Evolutionary conservation across 106 monocot species (phyloP).

Genomic region (Iris macrosiphon): DNA sequence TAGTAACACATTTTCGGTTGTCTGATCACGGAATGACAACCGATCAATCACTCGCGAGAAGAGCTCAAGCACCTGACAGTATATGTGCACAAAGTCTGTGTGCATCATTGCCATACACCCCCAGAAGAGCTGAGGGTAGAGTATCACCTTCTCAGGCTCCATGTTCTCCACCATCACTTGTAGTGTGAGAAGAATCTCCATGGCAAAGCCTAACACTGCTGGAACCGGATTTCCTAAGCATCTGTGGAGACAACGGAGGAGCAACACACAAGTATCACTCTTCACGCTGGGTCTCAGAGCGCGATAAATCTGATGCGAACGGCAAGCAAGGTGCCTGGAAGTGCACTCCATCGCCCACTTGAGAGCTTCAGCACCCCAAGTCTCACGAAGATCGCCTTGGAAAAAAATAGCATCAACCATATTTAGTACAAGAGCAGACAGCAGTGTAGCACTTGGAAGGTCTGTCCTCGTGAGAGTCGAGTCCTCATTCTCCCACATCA

Average conservation of each 20-base stretch:
- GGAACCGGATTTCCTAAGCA: conserved; percentile 91
- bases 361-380: conserved; percentile 93
- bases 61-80: conserved; percentile 89
- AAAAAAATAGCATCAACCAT: conserved; percentile 98
- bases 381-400: conserved; percentile 97
- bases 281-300: conserved; percentile 76
- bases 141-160: conserved; percentile 94
- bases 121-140: conserved; percentile 99
- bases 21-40: conserved; percentile 72
- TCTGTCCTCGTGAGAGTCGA: conserved; percentile 65
- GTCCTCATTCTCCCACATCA: conserved; percentile 99
- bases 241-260: conserved; percentile 85
- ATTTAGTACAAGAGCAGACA: conserved; percentile 84
- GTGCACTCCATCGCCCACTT: conserved; percentile 99
- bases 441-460: conserved; percentile 68
- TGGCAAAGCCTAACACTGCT: conserved; percentile 81
- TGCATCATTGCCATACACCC: conserved; percentile 98
- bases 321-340: conserved; percentile 93
- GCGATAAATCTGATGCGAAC: conserved; percentile 97
- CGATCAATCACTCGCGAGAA: conserved; percentile 79
- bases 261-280: conserved; percentile 80
- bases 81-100: conserved; percentile 92
- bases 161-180: conserved; percentile 98
- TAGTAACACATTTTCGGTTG: conserved; percentile 86
- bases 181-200: conserved; percentile 93